Base-by-base conservation (phyloP, 345 rosid genomes). In the Populus simonii region DNA sequence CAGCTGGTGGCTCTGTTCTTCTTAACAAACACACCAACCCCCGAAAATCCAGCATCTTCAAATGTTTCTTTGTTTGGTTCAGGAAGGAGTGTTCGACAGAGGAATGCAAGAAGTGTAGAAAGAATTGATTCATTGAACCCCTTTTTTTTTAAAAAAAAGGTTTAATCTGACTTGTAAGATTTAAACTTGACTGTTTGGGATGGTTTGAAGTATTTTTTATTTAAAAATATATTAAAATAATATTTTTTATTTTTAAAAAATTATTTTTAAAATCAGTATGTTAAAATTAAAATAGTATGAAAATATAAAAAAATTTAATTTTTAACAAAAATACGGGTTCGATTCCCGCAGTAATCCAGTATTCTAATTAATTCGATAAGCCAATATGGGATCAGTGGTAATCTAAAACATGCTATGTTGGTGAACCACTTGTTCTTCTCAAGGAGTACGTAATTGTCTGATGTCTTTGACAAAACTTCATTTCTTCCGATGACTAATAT, bases 11-110 rank as follows among this genome's bases (percentile, higher is more conserved):
- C 70, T 70, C 70, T 70, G n/a, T 31, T 70, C 36, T 73, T 79
- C 86, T 43, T 70, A 87, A 79, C 89, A 39, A 87, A 85, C 82
- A 57, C 59, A 79, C 79, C 86, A 81, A 78, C 76, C 72, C 72
- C 53, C 36, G 47, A 41, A 69, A 29, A 20, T 51, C 59, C 53
- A 8, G 45, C 25, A 66, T 35, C 55, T 53, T 55, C 13, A 38
- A 45, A 47, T 39, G 71, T 70, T 71, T 39, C 9, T 39, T 36
- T 51, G 77, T 70, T 77, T 69, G 79, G 84, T 70, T 75, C 72
- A 38, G 68, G 80, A 73, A 82, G 65, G 75, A 67, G 73, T 72
- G 74, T 27, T 23, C 71, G 16, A 9, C 49, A 15, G 16, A 67
- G 11, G 39, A 75, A 53, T 6, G 15, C 17, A 29, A 4, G 5